Evolutionary conservation across 768 basidiomycete genomes (phyloP).

Genomic region (Gloeophyllum trabeum): DNA sequence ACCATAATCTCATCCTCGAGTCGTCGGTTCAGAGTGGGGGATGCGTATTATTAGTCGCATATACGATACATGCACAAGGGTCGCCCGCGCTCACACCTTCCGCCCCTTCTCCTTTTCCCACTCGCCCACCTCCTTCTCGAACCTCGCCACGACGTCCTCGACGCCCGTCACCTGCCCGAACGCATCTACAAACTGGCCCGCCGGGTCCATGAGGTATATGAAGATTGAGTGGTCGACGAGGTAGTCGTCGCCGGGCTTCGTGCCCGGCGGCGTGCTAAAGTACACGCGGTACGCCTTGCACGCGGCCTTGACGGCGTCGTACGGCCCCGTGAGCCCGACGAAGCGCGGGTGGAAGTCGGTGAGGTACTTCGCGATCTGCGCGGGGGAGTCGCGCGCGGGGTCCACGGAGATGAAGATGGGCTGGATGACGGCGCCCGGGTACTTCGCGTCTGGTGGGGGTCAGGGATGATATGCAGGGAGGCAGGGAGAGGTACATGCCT

Average conservation of each 20-base stretch:
- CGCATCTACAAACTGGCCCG: conserved; percentile 90
- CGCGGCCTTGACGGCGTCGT: conserved; percentile 69
- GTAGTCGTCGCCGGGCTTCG: conserved; percentile 86
- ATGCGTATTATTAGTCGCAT: no score
- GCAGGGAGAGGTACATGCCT: conserved; percentile 33
- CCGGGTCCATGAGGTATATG: conserved; percentile 96
- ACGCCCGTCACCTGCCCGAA: conserved; percentile 77
- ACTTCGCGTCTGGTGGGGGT: conserved; percentile 42
- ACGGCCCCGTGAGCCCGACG: conserved; percentile 82
- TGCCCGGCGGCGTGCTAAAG: conserved; percentile 89
- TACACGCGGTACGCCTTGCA: conserved; percentile 98
- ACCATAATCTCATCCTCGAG: no score
- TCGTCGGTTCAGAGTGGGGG: no score
- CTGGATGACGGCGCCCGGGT: conserved; percentile 63
- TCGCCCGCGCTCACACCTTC: no score
- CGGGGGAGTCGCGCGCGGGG: conserved; percentile 75
- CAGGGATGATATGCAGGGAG: not conserved
- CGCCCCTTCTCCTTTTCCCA: conserved; percentile 27
- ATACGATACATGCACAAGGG: no score
- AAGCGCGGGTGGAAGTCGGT: conserved; percentile 88
- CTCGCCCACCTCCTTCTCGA: conserved; percentile 36
- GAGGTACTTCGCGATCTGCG: conserved; percentile 52
- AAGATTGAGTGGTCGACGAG: conserved; percentile 96
- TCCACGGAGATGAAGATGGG: conserved; percentile 96
- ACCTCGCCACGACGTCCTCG: conserved; percentile 55